Evolutionary conservation across 2,329 filamentous ascomycete species (phyloP).

Genomic region (Aspergillus aculeatus): DNA sequence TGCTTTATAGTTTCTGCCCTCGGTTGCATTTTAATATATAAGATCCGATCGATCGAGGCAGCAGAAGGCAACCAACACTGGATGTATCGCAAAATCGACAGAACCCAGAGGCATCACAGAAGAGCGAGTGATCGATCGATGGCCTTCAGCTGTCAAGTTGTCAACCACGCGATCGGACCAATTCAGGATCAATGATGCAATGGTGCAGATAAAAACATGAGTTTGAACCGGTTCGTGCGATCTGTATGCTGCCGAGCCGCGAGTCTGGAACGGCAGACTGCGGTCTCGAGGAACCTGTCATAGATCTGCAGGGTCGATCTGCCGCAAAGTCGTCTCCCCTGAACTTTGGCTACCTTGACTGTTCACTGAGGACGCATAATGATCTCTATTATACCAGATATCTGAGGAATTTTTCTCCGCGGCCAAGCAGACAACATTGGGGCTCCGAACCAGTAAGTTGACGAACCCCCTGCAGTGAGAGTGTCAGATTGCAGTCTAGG

Average conservation of each 20-base stretch:
- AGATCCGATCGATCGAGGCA: slow-evolving; percentile 10
- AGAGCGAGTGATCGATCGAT: slow-evolving; percentile 12
- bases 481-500: neutral
- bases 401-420: neutral
- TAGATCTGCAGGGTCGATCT: neutral
- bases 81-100: slow-evolving; percentile 3
- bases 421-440: neutral
- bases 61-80: slow-evolving; percentile 1
- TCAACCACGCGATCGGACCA: slow-evolving; percentile 12
- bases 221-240: neutral
- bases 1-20: neutral
- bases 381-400: neutral
- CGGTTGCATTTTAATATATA: neutral
- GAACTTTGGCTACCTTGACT: neutral
- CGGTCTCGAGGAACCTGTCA: neutral
- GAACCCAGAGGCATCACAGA: neutral
- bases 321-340: neutral
- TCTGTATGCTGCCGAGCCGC: neutral
- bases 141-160: neutral
- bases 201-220: neutral
- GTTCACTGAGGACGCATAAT: neutral
- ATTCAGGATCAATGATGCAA: slow-evolving; percentile 8
- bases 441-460: neutral
- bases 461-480: neutral
- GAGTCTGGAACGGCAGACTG: neutral